Evolutionary conservation across 805 yeast species (phyloP).

Genomic region (Crinitomyces ghanaensis): DNA sequence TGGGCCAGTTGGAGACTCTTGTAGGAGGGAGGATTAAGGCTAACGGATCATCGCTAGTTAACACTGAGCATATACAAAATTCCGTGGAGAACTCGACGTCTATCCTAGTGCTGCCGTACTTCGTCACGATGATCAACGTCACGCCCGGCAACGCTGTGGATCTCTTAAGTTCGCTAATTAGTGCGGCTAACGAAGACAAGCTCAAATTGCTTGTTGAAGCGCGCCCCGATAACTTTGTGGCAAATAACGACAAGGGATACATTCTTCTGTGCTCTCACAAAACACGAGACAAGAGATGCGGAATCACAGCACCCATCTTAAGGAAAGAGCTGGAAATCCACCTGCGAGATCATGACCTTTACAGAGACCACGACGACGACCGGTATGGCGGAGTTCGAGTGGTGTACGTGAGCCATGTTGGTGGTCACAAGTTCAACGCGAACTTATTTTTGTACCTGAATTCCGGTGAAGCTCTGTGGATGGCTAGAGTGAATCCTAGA

Average conservation of each 20-base stretch:
- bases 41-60: constrained; percentile 2
- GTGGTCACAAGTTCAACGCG: constrained; percentile 93
- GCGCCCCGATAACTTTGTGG: constrained; percentile 18
- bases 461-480: constrained; percentile 73
- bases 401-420: constrained; percentile 71
- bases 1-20: background rate
- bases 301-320: constrained; percentile 86
- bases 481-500: constrained; percentile 73
- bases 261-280: constrained; percentile 79
- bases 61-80: constrained; percentile 5
- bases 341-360: constrained; percentile 57
- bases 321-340: constrained; percentile 64
- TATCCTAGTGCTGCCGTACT: constrained; percentile 59
- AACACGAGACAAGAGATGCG: constrained; percentile 88
- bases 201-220: constrained; percentile 4
- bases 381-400: constrained; percentile 68
- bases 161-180: constrained; percentile 20
- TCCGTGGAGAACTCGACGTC: too few species aligned
- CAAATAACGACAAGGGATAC: constrained; percentile 28
- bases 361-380: constrained; percentile 66
- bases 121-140: constrained; percentile 53
- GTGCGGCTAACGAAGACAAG: constrained; percentile 11
- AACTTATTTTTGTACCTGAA: constrained; percentile 68
- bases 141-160: constrained; percentile 31
- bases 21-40: constrained; percentile 6